phyloP scores from a whole-genome alignment of 2,329 filamentous ascomycete species.

The Trichoderma simmonsii region DNA sequence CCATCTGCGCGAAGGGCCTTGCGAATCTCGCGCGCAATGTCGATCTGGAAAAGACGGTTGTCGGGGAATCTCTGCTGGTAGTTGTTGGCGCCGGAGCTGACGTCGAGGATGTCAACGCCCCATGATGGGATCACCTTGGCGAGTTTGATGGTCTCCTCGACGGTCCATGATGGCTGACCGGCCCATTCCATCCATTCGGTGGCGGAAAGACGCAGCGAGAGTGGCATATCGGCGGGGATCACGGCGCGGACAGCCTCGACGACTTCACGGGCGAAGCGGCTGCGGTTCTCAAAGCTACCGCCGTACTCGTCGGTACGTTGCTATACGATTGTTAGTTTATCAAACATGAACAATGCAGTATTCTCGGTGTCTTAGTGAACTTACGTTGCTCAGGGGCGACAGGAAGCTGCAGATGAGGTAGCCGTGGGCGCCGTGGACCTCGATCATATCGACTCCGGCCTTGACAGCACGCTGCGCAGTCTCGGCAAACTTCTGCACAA shows the following conservation, averaged over 20 bases:
- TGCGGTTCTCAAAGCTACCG: constrained; percentile 63
- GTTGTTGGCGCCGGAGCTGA: constrained; percentile 73
- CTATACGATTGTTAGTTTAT: constrained; percentile 28
- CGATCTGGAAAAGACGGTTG: constrained; percentile 70
- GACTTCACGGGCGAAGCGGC: constrained; percentile 57
- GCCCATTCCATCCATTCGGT: constrained; percentile 60
- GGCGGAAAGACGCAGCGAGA: constrained; percentile 58
- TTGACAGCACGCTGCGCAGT: constrained; percentile 58
- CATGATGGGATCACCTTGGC: constrained; percentile 66
- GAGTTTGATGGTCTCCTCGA: constrained; percentile 64
- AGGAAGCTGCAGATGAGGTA: constrained; percentile 67
- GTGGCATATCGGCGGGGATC: constrained; percentile 52
- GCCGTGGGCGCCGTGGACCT: constrained; percentile 63
- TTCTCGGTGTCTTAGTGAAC: constrained; percentile 19
- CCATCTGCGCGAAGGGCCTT: constrained; percentile 54
- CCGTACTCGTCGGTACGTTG: constrained; percentile 63
- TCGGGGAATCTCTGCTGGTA: constrained; percentile 57
- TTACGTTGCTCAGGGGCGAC: constrained; percentile 54
- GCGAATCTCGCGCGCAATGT: constrained; percentile 70
- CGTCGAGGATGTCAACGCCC: constrained; percentile 80
- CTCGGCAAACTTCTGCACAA: constrained; percentile 61
- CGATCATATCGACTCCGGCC: constrained; percentile 73
- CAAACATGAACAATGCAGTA: not conserved
- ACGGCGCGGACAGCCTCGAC: constrained; percentile 48
- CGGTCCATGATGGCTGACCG: constrained; percentile 57